Evolutionary conservation across 768 basidiomycete genomes (phyloP).

Genomic region (Boletus patriciae): DNA sequence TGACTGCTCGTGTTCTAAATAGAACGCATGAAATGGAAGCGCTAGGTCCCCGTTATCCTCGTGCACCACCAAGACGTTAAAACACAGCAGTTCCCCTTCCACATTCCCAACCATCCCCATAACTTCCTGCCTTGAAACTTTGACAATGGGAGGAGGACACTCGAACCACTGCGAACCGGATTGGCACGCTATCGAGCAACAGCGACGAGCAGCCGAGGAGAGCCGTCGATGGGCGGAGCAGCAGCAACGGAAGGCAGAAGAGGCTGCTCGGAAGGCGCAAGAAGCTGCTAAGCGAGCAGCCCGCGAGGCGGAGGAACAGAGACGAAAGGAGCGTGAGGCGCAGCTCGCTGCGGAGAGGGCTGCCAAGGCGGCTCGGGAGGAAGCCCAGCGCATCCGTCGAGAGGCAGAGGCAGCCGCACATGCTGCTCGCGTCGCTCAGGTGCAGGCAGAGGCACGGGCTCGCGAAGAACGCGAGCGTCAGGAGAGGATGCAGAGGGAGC

Average conservation of each 20-base stretch:
- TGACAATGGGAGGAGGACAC: conserved; percentile 28
- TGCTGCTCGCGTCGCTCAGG: conserved; percentile 24
- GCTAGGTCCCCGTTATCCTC: neutral
- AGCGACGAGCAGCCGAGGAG: conserved; percentile 19
- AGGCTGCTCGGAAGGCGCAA: conserved; percentile 19
- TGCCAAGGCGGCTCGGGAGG: conserved; percentile 22
- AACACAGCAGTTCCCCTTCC: neutral
- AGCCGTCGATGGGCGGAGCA: conserved; percentile 25
- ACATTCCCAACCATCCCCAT: neutral
- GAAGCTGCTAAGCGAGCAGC: conserved; percentile 26
- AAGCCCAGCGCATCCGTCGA: conserved; percentile 24
- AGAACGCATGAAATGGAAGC: neutral
- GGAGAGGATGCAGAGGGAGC: conserved; percentile 14
- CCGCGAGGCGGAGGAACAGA: conserved; percentile 23
- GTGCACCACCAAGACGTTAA: neutral
- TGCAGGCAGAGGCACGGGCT: conserved; percentile 26
- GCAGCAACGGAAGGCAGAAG: conserved; percentile 15
- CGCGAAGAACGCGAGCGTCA: conserved; percentile 26
- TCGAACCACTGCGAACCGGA: conserved; percentile 25
- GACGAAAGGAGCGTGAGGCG: conserved; percentile 16
- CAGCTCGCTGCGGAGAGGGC: conserved; percentile 23
- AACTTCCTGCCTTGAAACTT: neutral
- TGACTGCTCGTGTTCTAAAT: neutral
- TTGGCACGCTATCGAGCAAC: conserved; percentile 24
- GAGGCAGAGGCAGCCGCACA: conserved; percentile 21